A percentile compares a stretch with the other conserved stretches of the same genome.
Conservation (phyloP, 805 yeast species). For the Metschnikowia bowlesiae region DNA sequence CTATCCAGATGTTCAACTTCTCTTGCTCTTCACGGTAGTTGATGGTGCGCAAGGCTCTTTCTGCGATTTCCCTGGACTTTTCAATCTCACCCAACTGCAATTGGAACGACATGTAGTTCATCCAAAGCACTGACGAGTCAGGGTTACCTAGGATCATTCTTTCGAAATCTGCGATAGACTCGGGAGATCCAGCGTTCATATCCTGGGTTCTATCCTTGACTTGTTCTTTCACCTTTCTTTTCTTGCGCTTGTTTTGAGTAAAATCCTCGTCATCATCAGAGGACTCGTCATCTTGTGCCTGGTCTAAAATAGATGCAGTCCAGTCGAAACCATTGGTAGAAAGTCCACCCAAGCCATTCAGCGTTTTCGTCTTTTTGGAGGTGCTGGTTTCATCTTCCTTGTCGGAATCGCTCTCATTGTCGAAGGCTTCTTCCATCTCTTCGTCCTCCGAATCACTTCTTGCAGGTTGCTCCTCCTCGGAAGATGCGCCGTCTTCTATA, state of each 20-base stretch:
- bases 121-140: conserved; percentile 90
- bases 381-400: conserved; percentile 24
- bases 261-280: conserved; percentile 55
- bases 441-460: conserved; percentile 19
- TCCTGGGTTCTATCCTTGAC: conserved; percentile 83
- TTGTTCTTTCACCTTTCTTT: conserved; percentile 45
- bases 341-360: not conserved
- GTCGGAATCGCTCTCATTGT: conserved; percentile 22
- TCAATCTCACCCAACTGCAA: conserved; percentile 90
- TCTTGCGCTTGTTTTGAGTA: conserved; percentile 45
- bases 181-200: conserved; percentile 80
- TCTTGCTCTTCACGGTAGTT: conserved; percentile 89
- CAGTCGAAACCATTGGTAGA: conserved; percentile 90
- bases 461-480: conserved; percentile 13
- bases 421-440: conserved; percentile 34
- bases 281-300: conserved; percentile 56
- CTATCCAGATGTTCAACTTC: conserved; percentile 93
- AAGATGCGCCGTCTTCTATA: conserved; percentile 22
- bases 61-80: conserved; percentile 89
- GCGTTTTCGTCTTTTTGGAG: conserved; percentile 9
- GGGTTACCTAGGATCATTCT: conserved; percentile 89
- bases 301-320: conserved; percentile 87
- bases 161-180: conserved; percentile 88
- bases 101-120: conserved; percentile 98
- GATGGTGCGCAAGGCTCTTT: conserved; percentile 87